These are phyloP conservation scores for Chenopodium quinoa DNA, from an alignment of 148 eudicot genomes.

Conservation along the genomic window DNA sequence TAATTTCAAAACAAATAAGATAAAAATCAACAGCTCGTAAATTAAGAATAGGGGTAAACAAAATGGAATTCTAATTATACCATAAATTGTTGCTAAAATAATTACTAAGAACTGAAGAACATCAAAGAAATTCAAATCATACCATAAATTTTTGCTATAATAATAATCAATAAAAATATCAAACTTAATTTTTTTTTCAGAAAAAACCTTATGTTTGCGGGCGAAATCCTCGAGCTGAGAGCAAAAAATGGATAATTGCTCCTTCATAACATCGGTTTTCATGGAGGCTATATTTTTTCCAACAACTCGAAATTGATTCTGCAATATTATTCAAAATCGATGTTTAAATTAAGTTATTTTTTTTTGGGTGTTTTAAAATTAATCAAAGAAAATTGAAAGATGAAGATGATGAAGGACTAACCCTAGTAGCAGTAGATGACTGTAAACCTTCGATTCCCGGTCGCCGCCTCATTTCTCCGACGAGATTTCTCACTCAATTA, in stretches of 20 bases:
- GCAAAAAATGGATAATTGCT: constrained; percentile 81
- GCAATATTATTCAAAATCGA: background rate
- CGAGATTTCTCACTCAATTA: background rate
- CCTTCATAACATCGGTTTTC: constrained; percentile 92
- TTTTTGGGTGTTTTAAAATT: no score
- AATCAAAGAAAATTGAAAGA: background rate
- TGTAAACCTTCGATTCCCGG: constrained; percentile 99
- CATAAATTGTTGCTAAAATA: background rate
- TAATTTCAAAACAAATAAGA: no score
- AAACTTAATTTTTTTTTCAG: no score
- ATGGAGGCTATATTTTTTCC: constrained; percentile 95
- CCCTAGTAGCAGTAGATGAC: constrained; percentile 58
- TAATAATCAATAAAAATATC: no score
- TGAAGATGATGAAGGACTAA: constrained; percentile 4
- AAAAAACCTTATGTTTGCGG: constrained; percentile 83
- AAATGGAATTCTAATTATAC: background rate
- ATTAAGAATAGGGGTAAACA: no score
- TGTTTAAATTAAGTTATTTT: background rate
- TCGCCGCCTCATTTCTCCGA: constrained; percentile 68
- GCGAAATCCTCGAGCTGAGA: constrained; percentile 97
- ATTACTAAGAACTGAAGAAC: no score
- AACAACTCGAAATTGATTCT: constrained; percentile 81
- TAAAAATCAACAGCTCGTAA: no score
- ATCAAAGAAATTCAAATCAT: no score
- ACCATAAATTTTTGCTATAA: no score